Evolutionary conservation across 202 grass and related monocot species (phyloP).

Genomic region (Bolboschoenoplectus hybrid): DNA sequence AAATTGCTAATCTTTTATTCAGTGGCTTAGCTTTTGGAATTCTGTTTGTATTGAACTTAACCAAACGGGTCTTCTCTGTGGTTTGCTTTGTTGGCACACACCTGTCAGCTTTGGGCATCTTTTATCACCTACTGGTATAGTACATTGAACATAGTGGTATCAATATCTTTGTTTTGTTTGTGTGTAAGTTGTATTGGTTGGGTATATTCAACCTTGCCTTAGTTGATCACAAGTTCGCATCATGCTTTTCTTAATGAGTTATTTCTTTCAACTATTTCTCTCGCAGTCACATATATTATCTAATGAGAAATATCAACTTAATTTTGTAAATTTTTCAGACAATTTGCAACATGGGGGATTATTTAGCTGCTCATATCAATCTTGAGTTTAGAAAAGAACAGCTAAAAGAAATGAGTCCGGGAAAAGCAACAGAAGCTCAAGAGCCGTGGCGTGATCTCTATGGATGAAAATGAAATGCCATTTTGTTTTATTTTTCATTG

Average conservation of each 20-base stretch:
- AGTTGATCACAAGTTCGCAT: not conserved
- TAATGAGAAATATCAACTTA: not conserved
- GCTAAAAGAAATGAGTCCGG: not conserved
- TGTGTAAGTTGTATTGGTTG: not conserved
- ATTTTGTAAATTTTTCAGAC: constrained; percentile 17
- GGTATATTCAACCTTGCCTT: not conserved
- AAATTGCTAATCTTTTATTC: not conserved
- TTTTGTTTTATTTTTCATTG: not conserved
- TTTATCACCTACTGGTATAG: not conserved
- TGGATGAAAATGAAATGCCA: not conserved
- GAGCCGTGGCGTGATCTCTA: constrained; percentile 32
- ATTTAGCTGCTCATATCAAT: constrained; percentile 30
- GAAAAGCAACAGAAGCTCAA: constrained; percentile 12
- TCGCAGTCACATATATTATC: not conserved
- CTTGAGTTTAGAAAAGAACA: constrained; percentile 31
- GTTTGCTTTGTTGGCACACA: constrained; percentile 7
- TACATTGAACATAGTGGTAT: not conserved
- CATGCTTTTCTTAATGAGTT: not conserved
- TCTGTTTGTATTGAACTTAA: not conserved
- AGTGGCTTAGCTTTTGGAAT: not conserved
- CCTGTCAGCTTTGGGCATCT: not conserved
- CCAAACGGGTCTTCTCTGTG: not conserved
- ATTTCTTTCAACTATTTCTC: constrained; percentile 1
- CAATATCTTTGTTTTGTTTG: not conserved
- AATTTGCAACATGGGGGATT: constrained; percentile 18